Percentiles rank a stretch among this genome's conserved stretches.
phyloP scores from a whole-genome alignment of 441 rosid genomes.

The Jatropha multifida region DNA sequence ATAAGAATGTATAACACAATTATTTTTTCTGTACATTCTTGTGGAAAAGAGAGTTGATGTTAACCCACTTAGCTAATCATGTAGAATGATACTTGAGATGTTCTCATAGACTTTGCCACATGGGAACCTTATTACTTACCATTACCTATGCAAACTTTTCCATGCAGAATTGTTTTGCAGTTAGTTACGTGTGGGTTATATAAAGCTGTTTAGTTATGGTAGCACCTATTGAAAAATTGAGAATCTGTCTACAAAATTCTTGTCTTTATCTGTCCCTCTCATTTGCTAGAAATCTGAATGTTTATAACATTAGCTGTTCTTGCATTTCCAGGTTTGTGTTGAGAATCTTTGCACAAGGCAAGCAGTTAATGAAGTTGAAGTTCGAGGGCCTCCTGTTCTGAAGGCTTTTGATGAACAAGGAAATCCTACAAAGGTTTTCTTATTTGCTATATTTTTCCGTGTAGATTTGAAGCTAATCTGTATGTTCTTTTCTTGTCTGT shows the following conservation, averaged over 20 bases:
- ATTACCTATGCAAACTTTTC: neutral
- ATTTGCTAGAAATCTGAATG: neutral
- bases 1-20: neutral
- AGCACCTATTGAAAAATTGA: neutral
- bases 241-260: neutral
- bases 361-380: conserved; percentile 72
- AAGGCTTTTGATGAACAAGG: conserved; percentile 93
- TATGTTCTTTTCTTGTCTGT: neutral
- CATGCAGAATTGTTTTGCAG: neutral
- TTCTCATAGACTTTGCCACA: neutral
- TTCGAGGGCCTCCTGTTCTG: conserved; percentile 92
- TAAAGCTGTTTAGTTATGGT: neutral
- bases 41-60: neutral
- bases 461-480: conserved; percentile 5
- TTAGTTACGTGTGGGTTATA: neutral
- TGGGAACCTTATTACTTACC: neutral
- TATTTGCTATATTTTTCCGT: conserved; percentile 21
- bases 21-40: neutral
- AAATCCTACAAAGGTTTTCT: conserved; percentile 86
- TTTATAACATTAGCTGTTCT: conserved; percentile 12
- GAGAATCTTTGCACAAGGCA: conserved; percentile 73
- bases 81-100: neutral
- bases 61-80: neutral
- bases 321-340: conserved; percentile 57
- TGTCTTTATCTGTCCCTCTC: neutral